phyloP scores from a whole-genome alignment of 1,139 yeast species.

The Magnusiomyces paraingens region DNA sequence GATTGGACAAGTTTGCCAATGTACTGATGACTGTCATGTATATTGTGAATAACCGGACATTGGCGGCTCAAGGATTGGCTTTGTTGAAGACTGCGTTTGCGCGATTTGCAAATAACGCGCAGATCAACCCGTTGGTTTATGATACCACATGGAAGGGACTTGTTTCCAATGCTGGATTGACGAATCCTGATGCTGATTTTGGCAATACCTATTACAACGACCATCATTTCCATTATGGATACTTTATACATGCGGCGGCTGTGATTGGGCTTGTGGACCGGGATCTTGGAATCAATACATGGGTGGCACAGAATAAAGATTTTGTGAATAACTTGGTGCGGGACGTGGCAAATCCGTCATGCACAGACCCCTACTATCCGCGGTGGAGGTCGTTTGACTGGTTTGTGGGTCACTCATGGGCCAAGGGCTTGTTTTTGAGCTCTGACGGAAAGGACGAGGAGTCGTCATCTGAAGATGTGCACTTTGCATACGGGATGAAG shows the following conservation, averaged over 20 bases:
- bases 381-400: constrained; percentile 67
- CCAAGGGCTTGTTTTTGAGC: constrained; percentile 57
- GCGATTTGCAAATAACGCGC: constrained; percentile 44
- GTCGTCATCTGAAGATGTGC: constrained; percentile 63
- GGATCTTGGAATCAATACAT: constrained; percentile 47
- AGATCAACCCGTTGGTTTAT: constrained; percentile 56
- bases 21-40: constrained; percentile 54
- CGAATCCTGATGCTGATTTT: constrained; percentile 47
- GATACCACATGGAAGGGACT: constrained; percentile 64
- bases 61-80: constrained; percentile 37
- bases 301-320: constrained; percentile 53
- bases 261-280: constrained; percentile 56
- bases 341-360: constrained; percentile 61
- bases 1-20: constrained; percentile 66
- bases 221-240: constrained; percentile 73
- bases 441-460: constrained; percentile 75
- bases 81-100: constrained; percentile 50
- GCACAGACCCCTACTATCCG: constrained; percentile 53
- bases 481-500: constrained; percentile 67
- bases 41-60: constrained; percentile 19
- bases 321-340: constrained; percentile 57
- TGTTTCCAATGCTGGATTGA: constrained; percentile 44
- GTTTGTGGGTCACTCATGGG: constrained; percentile 79
- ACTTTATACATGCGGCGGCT: constrained; percentile 68
- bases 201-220: constrained; percentile 65